Base-by-base conservation (phyloP, 176 grass and related monocot genomes). In the Tillandsia leiboldiana region DNA sequence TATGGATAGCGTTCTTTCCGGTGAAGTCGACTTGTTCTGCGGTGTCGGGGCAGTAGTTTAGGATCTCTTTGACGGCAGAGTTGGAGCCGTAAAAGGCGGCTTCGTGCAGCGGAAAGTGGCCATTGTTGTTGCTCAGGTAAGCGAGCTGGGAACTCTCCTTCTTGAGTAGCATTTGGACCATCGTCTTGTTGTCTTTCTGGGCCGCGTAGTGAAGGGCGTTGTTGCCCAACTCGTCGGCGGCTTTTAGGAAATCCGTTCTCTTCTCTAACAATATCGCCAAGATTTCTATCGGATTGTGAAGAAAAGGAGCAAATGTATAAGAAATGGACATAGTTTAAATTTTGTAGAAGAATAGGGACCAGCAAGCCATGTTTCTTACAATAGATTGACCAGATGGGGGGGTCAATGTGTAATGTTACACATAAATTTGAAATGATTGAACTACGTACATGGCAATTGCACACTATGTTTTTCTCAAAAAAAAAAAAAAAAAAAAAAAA, bases 161-260 rank as follows among this genome's bases (percentile, higher is more conserved):
- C n/a, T 48, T 62, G 17, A 89, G 78, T 15, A 94, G 74, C 72
- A 82, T 26, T 59, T 76, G 61, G 59, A 86, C 85, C 20, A 78
- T 74, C 11, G 51, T 79, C 14, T 48, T 50, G 63, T 81, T 73
- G 80, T 86, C 70, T 63, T 83, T 85, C 26, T 88, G 85, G 49
- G 82, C 82, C 0, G 85, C 89, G 81, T 88, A 88, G 72, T 92
- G 89, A 70, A 92, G 79, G 27, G 76, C 85, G 69, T 69, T 88
- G 73, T 83, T 83, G 11, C 73, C 82, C 1, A 12, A 13, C 33
- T 76, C 54, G 27, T 88, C 89, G 0, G 65, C 53, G n/a, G 48
- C 58, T 12, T 83, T 77, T 63, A 80, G 18, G 26, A 84, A 50
- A 1, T 76, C 71, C 0, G 12, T 11, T n/a, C 57, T 70, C 52